A percentile compares a stretch with the other conserved stretches of the same genome.
Evolutionary conservation across 225 moss, liverwort and hornwort genomes (phyloP).

Genomic region (Anthoceros angustus): DNA sequence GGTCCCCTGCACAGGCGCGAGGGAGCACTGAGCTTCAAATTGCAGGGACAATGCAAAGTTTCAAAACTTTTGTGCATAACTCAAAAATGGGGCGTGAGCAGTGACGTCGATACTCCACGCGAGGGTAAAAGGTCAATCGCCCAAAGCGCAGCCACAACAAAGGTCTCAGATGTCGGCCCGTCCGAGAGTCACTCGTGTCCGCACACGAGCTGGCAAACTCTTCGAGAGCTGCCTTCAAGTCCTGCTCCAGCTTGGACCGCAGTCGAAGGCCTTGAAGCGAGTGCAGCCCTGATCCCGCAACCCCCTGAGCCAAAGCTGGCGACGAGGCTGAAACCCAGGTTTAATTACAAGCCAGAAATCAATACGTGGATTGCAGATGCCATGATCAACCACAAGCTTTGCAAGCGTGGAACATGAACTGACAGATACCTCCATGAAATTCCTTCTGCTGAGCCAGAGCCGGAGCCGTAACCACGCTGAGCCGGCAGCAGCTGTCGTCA

Average conservation of each 20-base stretch:
- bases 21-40: background rate
- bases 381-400: too few species aligned
- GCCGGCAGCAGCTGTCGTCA: too few species aligned
- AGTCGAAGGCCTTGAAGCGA: too few species aligned
- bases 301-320: too few species aligned
- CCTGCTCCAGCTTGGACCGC: background rate
- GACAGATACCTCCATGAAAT: too few species aligned
- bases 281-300: background rate
- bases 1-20: background rate
- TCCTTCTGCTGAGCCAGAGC: too few species aligned
- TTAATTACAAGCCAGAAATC: too few species aligned
- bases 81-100: too few species aligned
- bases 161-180: background rate
- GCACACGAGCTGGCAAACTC: background rate
- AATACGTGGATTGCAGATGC: too few species aligned
- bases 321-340: too few species aligned
- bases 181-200: background rate
- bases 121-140: background rate
- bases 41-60: background rate
- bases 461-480: too few species aligned
- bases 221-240: background rate
- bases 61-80: background rate
- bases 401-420: too few species aligned
- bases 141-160: background rate
- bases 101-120: background rate